These are phyloP conservation scores for Gloeopeniophorella convolvens DNA, from an alignment of 768 basidiomycete species.

Conservation along the genomic window DNA sequence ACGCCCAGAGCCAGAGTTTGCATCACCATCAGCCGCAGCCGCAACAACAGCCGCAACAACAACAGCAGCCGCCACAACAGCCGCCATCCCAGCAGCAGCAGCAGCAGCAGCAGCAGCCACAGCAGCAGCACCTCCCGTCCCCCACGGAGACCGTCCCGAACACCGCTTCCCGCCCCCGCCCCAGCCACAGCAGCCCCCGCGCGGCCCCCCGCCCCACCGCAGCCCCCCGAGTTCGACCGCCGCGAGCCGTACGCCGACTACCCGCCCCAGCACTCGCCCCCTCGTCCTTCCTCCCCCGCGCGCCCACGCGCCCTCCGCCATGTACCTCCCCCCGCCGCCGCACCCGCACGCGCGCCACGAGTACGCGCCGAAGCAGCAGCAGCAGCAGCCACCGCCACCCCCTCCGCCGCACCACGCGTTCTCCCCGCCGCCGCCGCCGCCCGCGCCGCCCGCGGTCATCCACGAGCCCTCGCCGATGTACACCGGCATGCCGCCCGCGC, in stretches of 20 bases:
- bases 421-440: constrained; percentile 16
- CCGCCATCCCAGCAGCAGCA: constrained; percentile 28
- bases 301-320: constrained; percentile 13
- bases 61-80: constrained; percentile 21
- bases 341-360: constrained; percentile 22
- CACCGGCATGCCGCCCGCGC: constrained; percentile 19
- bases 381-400: no score
- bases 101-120: constrained; percentile 24
- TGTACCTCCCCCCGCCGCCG: constrained; percentile 17
- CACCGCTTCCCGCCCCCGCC: constrained; percentile 20
- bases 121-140: constrained; percentile 23
- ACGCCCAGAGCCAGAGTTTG: constrained; percentile 14
- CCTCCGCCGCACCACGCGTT: constrained; percentile 14
- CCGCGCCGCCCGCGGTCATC: constrained; percentile 8
- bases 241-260: constrained; percentile 16
- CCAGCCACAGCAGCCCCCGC: constrained; percentile 20
- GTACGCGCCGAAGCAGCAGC: constrained; percentile 24
- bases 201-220: constrained; percentile 17
- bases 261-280: constrained; percentile 13
- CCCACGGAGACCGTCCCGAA: constrained; percentile 23
- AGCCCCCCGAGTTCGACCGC: constrained; percentile 19
- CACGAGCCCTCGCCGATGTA: constrained; percentile 30
- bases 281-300: constrained; percentile 22
- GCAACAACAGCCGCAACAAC: constrained; percentile 17
- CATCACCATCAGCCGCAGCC: constrained; percentile 25